A percentile compares a stretch with the other conserved stretches of the same genome.
phyloP scores from a whole-genome alignment of 345 rosid species.

The Mercurialis annua region DNA sequence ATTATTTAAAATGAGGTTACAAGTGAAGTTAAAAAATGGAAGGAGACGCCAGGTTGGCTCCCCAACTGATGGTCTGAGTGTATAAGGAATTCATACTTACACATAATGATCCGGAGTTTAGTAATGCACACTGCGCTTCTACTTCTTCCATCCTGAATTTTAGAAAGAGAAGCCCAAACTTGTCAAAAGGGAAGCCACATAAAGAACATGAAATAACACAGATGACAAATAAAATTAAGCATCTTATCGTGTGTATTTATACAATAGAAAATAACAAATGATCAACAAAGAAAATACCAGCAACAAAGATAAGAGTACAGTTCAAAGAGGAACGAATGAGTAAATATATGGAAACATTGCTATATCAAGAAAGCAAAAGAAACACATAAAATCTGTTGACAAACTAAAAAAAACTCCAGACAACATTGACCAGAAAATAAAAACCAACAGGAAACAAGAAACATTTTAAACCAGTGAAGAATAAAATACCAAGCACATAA shows the following conservation, averaged over 20 bases:
- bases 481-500: no score
- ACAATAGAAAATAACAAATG: neutral
- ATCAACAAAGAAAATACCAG: conserved; percentile 35
- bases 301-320: conserved; percentile 67
- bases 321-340: no score
- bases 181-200: neutral
- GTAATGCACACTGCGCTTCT: conserved; percentile 88
- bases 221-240: neutral
- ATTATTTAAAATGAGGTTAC: conserved; percentile 11
- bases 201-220: neutral
- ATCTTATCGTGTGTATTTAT: no score
- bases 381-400: no score
- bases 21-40: conserved; percentile 9
- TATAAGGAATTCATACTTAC: conserved; percentile 43
- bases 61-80: conserved; percentile 6
- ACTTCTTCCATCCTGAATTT: conserved; percentile 82
- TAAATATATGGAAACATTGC: no score
- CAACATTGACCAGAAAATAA: no score
- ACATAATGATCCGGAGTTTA: conserved; percentile 79
- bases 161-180: conserved; percentile 6
- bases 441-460: no score
- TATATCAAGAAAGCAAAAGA: no score
- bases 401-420: no score
- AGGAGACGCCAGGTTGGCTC: conserved; percentile 2
- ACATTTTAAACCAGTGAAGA: no score